Base-by-base conservation (phyloP, 1,139 yeast genomes). In the Saccharomyces hybrid region DNA sequence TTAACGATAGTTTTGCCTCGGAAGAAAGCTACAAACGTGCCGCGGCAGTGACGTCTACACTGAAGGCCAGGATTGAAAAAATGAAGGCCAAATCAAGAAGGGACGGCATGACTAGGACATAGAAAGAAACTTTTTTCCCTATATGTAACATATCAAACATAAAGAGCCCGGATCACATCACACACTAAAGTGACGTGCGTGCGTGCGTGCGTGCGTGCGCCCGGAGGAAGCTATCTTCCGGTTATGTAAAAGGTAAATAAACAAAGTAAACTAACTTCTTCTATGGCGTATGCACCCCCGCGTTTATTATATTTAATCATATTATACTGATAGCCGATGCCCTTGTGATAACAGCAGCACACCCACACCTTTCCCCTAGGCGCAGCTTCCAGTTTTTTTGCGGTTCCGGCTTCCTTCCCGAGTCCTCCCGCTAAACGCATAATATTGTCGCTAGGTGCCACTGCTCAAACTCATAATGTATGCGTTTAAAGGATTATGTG, bases 1-100 rank as follows among this genome's bases (percentile, higher is more conserved):
- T 59, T 1, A 59, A 59, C 7, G 57, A 51, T 42, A 42, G 54
- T 12, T 64, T 77, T 46, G 59, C 65, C 16, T 78, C 77, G 53
- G 88, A 83, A 61, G 95, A 87, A 56, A 83, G 86, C 62, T 90
- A 96, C 96, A 81, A 80, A 64, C 79, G 93, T 52, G 96, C 96
- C 0, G 93, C 95, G 0, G 96, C 88, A 62, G 95, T 89, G 12
- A 90, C 97, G 0, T 81, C 83, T 14, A 95, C 87, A 68, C 77
- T 88, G 66, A 86, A 86, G 67, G 96, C 90, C 0, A 75, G 96
- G 61, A 90, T 91, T 51, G 96, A 88, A 69, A 85, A 86, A 70
- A 89, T 90, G 96, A 87, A 72, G 68, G 88, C 88, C 14, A 76
- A 83, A 55, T 74, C 83, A 2, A 70, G 82, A 58, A 56, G 21